A percentile compares a stretch with the other conserved stretches of the same genome.
These are phyloP conservation scores for Samsoniella hepiali DNA, from an alignment of 2,329 filamentous ascomycete species.

Conservation along the genomic window DNA sequence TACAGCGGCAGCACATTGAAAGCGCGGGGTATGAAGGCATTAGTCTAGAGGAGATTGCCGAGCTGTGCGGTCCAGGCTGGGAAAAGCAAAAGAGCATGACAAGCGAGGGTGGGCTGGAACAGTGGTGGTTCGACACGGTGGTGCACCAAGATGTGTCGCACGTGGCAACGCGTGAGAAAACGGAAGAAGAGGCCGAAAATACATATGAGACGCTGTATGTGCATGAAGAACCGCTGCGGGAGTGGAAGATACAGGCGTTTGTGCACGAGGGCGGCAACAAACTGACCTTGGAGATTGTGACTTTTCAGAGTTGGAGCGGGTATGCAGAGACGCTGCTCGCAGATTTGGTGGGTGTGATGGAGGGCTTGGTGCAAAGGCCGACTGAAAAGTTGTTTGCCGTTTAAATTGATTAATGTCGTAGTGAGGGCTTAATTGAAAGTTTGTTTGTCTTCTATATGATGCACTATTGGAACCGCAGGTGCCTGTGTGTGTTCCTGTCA, in stretches of 20 bases:
- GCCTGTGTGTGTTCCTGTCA: neutral
- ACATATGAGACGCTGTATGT: constrained; percentile 54
- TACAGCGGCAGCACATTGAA: constrained; percentile 57
- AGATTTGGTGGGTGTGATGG: constrained; percentile 44
- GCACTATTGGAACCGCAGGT: neutral
- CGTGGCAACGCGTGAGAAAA: constrained; percentile 48
- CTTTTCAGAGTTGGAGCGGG: constrained; percentile 52
- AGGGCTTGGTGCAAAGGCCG: constrained; percentile 37
- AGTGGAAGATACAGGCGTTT: constrained; percentile 62
- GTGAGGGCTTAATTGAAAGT: neutral
- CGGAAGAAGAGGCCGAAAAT: constrained; percentile 31
- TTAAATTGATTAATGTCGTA: neutral
- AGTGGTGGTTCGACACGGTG: constrained; percentile 51
- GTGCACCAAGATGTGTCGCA: constrained; percentile 60
- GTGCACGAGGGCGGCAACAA: constrained; percentile 42
- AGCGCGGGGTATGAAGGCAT: constrained; percentile 54
- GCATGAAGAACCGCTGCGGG: constrained; percentile 51
- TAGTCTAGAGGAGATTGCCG: constrained; percentile 52
- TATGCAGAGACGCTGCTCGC: constrained; percentile 50
- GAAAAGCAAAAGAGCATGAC: constrained; percentile 18
- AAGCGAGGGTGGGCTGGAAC: constrained; percentile 23
- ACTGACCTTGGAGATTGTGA: constrained; percentile 57
- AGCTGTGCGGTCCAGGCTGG: constrained; percentile 44
- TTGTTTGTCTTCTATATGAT: neutral
- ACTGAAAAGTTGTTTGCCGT: constrained; percentile 23